A percentile compares a stretch with the other conserved stretches of the same genome.
phyloP scores from a whole-genome alignment of 306 rosid species.

The Dalbergia cultrata region DNA sequence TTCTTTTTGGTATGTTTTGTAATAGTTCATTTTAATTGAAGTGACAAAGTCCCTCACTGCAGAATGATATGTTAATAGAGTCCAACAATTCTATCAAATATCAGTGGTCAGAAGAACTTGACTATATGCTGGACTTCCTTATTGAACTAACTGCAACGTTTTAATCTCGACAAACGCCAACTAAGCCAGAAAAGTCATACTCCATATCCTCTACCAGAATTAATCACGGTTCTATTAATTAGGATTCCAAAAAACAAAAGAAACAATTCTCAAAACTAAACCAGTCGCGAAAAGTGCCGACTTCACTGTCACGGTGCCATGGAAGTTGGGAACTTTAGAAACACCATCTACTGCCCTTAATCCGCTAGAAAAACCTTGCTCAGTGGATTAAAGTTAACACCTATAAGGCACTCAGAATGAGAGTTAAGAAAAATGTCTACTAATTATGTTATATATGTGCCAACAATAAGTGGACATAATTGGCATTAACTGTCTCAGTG shows the following conservation, averaged over 20 bases:
- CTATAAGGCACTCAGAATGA: conserved; percentile 14
- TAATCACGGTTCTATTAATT: no score
- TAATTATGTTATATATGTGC: background rate
- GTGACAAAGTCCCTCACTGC: background rate
- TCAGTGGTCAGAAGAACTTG: no score
- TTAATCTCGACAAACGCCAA: no score
- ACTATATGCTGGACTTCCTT: background rate
- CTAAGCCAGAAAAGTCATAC: no score
- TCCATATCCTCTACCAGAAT: no score
- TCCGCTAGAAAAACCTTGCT: no score
- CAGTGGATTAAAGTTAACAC: background rate
- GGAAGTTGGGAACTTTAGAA: no score
- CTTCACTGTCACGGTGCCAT: no score
- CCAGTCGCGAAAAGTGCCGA: background rate
- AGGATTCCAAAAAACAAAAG: background rate
- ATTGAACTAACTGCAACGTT: background rate
- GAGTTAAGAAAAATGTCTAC: conserved; percentile 33
- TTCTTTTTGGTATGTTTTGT: no score
- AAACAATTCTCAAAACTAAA: background rate
- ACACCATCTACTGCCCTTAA: no score
- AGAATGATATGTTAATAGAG: background rate
- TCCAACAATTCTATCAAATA: no score
- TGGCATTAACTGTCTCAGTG: conserved; percentile 9
- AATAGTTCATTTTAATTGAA: background rate
- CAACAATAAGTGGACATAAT: background rate